Conservation (phyloP, 352 stramenopile species). For the Stramenopiles sp. region DNA sequence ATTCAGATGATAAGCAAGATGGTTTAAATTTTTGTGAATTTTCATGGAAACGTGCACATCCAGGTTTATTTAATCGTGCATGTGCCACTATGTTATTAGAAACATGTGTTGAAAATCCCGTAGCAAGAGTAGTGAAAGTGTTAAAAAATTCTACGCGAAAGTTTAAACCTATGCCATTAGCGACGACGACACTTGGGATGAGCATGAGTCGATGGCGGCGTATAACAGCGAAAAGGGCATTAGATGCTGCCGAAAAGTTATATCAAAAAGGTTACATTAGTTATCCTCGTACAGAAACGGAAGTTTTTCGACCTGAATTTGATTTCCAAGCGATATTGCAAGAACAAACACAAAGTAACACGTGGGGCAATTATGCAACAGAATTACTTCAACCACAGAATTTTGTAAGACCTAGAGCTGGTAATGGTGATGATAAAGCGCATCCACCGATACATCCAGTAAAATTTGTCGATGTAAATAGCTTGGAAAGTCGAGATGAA, state of each 20-base stretch:
- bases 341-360: constrained; percentile 35
- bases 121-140: constrained; percentile 36
- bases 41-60: background rate
- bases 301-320: constrained; percentile 82
- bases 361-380: constrained; percentile 52
- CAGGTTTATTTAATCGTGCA: constrained; percentile 50
- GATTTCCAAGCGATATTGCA: constrained; percentile 52
- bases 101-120: constrained; percentile 14
- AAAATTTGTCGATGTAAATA: constrained; percentile 44
- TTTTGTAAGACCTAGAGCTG: constrained; percentile 46
- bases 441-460: constrained; percentile 97
- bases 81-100: background rate
- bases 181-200: constrained; percentile 97
- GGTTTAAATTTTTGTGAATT: background rate
- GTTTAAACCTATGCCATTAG: constrained; percentile 82
- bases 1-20: constrained; percentile 26
- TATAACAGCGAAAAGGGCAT: constrained; percentile 83
- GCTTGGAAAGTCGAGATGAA: constrained; percentile 41
- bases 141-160: constrained; percentile 65
- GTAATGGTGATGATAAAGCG: constrained; percentile 75
- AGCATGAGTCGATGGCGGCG: constrained; percentile 76
- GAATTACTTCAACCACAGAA: constrained; percentile 34
- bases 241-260: constrained; percentile 79
- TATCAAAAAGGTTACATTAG: constrained; percentile 95
- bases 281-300: constrained; percentile 98